Conservation (phyloP, 176 grass and related monocot species). For the Oropetium thomaeum region DNA sequence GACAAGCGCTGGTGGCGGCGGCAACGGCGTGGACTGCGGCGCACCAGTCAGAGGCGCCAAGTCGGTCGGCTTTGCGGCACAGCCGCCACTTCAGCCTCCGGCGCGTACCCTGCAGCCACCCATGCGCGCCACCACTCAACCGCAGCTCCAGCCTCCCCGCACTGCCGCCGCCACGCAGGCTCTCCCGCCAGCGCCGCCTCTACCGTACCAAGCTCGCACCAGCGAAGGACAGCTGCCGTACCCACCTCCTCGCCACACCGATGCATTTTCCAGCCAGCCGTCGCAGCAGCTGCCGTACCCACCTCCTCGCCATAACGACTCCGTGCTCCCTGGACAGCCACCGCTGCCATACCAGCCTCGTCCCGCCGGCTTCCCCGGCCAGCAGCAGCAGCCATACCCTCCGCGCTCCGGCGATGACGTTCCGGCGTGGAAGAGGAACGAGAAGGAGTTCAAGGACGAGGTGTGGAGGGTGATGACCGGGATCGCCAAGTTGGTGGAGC, state of each 20-base stretch:
- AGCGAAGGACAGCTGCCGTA: neutral
- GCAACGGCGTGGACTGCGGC: neutral
- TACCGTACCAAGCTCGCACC: conserved; percentile 8
- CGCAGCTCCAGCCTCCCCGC: neutral
- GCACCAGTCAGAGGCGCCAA: conserved; percentile 17
- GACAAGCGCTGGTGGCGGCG: no score
- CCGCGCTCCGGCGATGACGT: neutral
- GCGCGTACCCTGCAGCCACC: conserved; percentile 13
- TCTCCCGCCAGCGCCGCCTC: conserved; percentile 18
- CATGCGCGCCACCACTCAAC: neutral
- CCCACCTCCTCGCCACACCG: conserved; percentile 13
- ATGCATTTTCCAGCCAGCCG: conserved; percentile 20
- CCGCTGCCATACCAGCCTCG: conserved; percentile 25
- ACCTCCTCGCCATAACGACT: conserved; percentile 25
- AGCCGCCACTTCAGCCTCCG: neutral
- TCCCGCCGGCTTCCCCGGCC: neutral
- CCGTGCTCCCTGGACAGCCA: conserved; percentile 7
- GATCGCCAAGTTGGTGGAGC: conserved; percentile 56
- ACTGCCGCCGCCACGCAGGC: conserved; percentile 1
- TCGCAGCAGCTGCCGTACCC: neutral
- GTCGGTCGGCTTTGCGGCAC: conserved; percentile 26
- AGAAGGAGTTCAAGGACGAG: conserved; percentile 41
- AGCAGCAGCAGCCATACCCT: neutral
- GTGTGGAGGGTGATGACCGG: conserved; percentile 48
- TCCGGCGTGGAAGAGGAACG: conserved; percentile 31